phyloP scores from a whole-genome alignment of 1,284 basidiomycete genomes.

The Trichosporon sp. region DNA sequence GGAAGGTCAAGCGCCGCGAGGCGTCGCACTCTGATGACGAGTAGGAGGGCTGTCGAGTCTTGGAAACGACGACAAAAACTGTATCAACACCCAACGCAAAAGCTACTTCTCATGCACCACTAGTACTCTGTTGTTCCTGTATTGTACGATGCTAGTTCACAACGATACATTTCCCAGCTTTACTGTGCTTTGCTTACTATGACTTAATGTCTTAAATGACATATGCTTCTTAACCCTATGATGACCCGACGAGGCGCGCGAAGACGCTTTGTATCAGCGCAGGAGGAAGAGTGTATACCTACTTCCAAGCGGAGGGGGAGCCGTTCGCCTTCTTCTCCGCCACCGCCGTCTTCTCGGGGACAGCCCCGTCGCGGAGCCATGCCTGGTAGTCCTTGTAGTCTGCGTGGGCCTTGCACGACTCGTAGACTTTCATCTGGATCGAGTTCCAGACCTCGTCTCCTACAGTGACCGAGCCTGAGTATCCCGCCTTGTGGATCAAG shows the following conservation, averaged over 20 bases:
- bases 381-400: constrained; percentile 71
- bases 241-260: constrained; percentile 19
- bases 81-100: background rate
- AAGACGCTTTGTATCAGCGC: constrained; percentile 24
- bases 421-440: constrained; percentile 79
- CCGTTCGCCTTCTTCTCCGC: background rate
- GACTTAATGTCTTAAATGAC: background rate
- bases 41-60: background rate
- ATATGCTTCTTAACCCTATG: background rate
- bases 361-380: constrained; percentile 20
- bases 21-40: background rate
- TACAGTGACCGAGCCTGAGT: constrained; percentile 67
- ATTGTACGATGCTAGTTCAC: constrained; percentile 5
- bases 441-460: constrained; percentile 74
- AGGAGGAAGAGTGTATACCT: constrained; percentile 21
- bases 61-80: background rate
- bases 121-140: background rate
- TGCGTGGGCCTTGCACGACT: constrained; percentile 72
- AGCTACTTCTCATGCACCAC: background rate
- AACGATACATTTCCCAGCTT: background rate
- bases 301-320: constrained; percentile 19
- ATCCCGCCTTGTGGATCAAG: constrained; percentile 91
- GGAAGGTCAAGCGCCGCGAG: background rate
- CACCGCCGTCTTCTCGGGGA: background rate
- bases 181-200: background rate